phyloP scores from a whole-genome alignment of 164 flowering plant genomes.

The Litsea cubeba region DNA sequence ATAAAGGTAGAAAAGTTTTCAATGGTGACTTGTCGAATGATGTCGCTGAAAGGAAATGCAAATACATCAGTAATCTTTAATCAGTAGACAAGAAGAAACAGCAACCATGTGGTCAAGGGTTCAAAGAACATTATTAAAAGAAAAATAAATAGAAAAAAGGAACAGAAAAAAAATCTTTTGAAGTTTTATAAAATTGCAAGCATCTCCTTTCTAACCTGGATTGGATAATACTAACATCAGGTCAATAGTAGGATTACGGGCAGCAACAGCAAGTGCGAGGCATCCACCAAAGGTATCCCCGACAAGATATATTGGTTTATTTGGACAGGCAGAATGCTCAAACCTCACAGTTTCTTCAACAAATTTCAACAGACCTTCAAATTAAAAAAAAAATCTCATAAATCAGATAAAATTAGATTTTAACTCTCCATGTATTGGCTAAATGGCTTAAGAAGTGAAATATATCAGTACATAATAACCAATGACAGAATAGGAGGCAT shows the following conservation, averaged over 20 bases:
- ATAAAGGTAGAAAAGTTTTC: slow-evolving; percentile 59
- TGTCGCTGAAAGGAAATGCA: slow-evolving; percentile 46
- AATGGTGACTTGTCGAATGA: slow-evolving; percentile 70
- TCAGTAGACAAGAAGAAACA: too few relatives aligned
- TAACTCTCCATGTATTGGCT: neutral
- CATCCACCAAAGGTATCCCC: slow-evolving; percentile 97
- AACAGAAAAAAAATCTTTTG: too few relatives aligned
- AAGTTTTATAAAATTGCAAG: neutral
- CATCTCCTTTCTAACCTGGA: slow-evolving; percentile 53
- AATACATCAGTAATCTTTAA: too few relatives aligned
- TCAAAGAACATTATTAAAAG: too few relatives aligned
- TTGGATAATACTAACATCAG: slow-evolving; percentile 67
- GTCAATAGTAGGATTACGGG: slow-evolving; percentile 82
- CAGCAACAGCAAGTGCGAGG: slow-evolving; percentile 88
- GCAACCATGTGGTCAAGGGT: too few relatives aligned
- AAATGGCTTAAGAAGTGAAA: neutral
- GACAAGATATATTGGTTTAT: slow-evolving; percentile 77
- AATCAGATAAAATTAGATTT: neutral
- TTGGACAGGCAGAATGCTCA: slow-evolving; percentile 59
- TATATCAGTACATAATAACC: neutral
- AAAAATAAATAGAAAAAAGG: too few relatives aligned
- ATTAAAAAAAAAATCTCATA: slow-evolving; percentile 2
- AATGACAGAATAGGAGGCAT: neutral
- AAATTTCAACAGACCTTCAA: slow-evolving; percentile 54
- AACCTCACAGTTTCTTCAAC: slow-evolving; percentile 61